Conservation (phyloP, 129 eudicot species). For the Pittosporum tobira region DNA sequence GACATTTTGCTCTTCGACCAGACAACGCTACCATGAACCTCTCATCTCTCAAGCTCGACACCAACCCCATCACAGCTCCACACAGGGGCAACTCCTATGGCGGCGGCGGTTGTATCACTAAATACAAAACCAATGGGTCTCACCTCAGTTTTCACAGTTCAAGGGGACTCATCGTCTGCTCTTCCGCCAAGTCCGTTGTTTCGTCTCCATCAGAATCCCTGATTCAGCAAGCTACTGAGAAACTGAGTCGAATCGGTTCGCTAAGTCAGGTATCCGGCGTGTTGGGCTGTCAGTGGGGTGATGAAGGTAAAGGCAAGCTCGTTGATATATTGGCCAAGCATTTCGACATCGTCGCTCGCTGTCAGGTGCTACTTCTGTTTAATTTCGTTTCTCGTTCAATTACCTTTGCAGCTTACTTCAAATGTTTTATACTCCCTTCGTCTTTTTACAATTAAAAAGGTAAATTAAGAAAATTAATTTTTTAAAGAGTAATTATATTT, state of each 20-base stretch:
- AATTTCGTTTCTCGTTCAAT: background rate
- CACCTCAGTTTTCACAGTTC: background rate
- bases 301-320: constrained; percentile 97
- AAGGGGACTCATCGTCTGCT: constrained; percentile 14
- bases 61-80: constrained; percentile 20
- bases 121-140: constrained; percentile 3
- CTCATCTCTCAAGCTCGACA: constrained; percentile 21
- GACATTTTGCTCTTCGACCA: constrained; percentile 1
- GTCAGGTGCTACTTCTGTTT: constrained; percentile 53
- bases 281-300: constrained; percentile 98
- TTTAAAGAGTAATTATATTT: no score
- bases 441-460: no score
- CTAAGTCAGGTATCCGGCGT: constrained; percentile 87
- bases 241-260: constrained; percentile 43
- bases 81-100: constrained; percentile 7
- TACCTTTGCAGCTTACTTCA: background rate
- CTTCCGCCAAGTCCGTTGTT: constrained; percentile 13
- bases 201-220: constrained; percentile 15
- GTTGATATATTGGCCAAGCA: constrained; percentile 86
- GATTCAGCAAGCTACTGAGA: constrained; percentile 20
- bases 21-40: constrained; percentile 20
- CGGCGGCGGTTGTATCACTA: constrained; percentile 8
- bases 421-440: no score
- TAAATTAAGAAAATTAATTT: no score
- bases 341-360: constrained; percentile 90